These are phyloP conservation scores for Hyaloscypha hepaticicola DNA, from an alignment of 495 filamentous ascomycete species.

Conservation along the genomic window DNA sequence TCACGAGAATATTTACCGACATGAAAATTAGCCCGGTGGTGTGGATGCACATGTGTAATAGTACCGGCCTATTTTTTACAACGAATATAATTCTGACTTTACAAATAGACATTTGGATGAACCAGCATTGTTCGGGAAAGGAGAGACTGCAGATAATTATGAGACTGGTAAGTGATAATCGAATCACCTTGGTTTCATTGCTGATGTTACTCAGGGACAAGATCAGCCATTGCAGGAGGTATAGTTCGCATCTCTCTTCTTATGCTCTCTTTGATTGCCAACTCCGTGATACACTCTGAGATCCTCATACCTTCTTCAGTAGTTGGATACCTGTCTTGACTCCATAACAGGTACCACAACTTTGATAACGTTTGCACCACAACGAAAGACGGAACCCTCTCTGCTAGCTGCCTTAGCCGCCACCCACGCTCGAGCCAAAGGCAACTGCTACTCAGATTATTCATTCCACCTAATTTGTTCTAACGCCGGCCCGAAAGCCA, in stretches of 20 bases:
- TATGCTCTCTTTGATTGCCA: too few species aligned
- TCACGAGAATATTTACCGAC: neutral
- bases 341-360: constrained; percentile 41
- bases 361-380: constrained; percentile 57
- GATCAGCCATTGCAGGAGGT: constrained; percentile 54
- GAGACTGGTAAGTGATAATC: constrained; percentile 38
- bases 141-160: constrained; percentile 48
- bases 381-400: constrained; percentile 48
- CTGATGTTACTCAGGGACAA: constrained; percentile 38
- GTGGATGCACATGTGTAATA: constrained; percentile 45
- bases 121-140: constrained; percentile 49
- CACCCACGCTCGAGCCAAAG: constrained; percentile 46
- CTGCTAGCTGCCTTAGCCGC: constrained; percentile 47
- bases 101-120: constrained; percentile 27
- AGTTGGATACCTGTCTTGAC: neutral
- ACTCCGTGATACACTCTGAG: too few species aligned
- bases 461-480: constrained; percentile 59
- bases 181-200: neutral
- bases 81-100: neutral
- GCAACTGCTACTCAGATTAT: constrained; percentile 58
- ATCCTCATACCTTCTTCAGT: too few species aligned
- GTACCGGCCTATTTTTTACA: neutral
- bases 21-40: constrained; percentile 36
- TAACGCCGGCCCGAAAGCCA: constrained; percentile 46
- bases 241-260: too few species aligned